Evolutionary conservation across 352 stramenopile species (phyloP), one percentile per base, ranked within the genome.

Genomic region (Phytophthora pinifolia): DNA sequence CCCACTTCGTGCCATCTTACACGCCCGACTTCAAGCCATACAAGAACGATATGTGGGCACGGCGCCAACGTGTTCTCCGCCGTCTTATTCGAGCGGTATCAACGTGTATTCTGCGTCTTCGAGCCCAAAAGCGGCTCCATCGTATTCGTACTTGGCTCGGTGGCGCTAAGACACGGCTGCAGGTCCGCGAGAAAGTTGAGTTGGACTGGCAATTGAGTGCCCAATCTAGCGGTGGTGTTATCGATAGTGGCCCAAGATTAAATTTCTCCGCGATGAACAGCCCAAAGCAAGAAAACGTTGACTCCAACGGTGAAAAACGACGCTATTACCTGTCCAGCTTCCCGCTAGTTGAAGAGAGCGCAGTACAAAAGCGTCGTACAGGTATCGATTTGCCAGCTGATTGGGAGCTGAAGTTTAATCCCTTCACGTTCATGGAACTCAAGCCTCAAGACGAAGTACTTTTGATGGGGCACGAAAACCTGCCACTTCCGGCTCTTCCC

Each of bases 31-130:
- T 92, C 47, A 94, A 96, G 50, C 53, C 57, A 22, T 89, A 94
- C 69, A 89, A 90, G 66, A 96, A 96, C 54, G 86, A 96, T 55
- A 43, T 96, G 54, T 96, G 87, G 89, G 47, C 55, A 1, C 68
- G 83, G 9, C 82, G 84, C 30, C 78, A 86, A 31, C 83, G 80
- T 31, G 54, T 89, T 29, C 59, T 85, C 5, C 79, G 87, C 61
- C 70, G 81, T n/a, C 58, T 96, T 15, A 50, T 89, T 14, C 72
- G 83, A 14, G 74, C 79, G 4, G 74, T 96, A 6, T 92, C 88
- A 6, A 84, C 66, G 5, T 84, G 78, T 32, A 76, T 97, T 35
- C n/a, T 93, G 3, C 72, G 74, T 6, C 46, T 75, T 14, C 79
- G 88, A 44, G 85, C 71, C 4, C 73, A 84, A n/a, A 62, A 57